A percentile compares a stretch with the other conserved stretches of the same genome.
Evolutionary conservation across 2,329 filamentous ascomycete genomes (phyloP).

Genomic region (Fusarium dimerum): DNA sequence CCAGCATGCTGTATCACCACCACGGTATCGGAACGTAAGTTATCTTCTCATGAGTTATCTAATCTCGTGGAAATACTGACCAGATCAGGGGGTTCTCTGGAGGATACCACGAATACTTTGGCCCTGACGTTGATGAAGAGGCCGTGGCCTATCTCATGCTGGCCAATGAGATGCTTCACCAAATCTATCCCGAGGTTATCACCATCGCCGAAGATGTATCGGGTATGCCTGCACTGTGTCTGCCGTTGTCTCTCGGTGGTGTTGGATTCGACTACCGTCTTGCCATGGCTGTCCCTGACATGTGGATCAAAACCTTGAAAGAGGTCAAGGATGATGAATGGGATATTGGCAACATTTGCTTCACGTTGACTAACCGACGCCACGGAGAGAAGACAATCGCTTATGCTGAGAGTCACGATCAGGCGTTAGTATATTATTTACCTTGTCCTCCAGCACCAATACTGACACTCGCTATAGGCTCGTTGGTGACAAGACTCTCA

Average conservation of each 20-base stretch:
- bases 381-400: conserved; percentile 98
- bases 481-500: conserved; percentile 92
- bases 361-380: conserved; percentile 86
- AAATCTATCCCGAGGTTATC: conserved; percentile 83
- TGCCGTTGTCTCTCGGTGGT: conserved; percentile 82
- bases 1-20: conserved; percentile 95
- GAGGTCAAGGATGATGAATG: conserved; percentile 89
- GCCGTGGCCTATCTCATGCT: conserved; percentile 94
- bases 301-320: conserved; percentile 99
- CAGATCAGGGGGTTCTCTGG: conserved; percentile 81
- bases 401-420: conserved; percentile 95
- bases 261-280: conserved; percentile 97
- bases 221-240: conserved; percentile 95
- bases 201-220: conserved; percentile 97
- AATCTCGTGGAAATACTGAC: conserved; percentile 6
- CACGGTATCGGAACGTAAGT: conserved; percentile 95
- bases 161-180: conserved; percentile 93
- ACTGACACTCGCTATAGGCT: conserved; percentile 55
- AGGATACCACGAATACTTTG: conserved; percentile 98
- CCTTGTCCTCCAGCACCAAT: conserved; percentile 16
- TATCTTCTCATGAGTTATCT: background rate
- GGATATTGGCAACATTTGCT: conserved; percentile 84
- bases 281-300: conserved; percentile 95
- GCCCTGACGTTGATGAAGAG: conserved; percentile 84
- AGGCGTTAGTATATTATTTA: conserved; percentile 68